phyloP scores from a whole-genome alignment of 208 protist genomes.

The Acanthamoeba triangularis region DNA sequence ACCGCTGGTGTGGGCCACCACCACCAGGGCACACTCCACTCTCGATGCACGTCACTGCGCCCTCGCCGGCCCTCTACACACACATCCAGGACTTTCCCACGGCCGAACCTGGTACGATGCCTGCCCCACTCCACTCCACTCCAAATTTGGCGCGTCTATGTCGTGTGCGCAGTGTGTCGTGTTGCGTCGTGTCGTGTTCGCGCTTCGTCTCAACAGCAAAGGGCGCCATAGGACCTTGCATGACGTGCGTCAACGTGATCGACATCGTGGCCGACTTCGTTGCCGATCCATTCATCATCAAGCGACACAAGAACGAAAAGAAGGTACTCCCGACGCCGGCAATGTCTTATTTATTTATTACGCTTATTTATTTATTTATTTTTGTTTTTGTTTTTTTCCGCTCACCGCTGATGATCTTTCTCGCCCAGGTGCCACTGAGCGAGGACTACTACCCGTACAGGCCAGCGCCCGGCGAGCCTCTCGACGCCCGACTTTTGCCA shows the following conservation, averaged over 20 bases:
- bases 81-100: slow-evolving; percentile 19
- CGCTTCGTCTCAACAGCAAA: too few relatives aligned
- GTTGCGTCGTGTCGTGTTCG: too few relatives aligned
- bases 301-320: slow-evolving; percentile 1
- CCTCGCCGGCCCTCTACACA: background rate
- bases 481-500: background rate
- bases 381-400: background rate
- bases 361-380: too few relatives aligned
- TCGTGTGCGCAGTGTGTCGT: background rate
- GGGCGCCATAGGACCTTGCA: background rate
- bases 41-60: slow-evolving; percentile 14
- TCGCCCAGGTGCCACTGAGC: background rate
- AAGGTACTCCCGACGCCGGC: background rate
- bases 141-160: too few relatives aligned
- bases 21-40: background rate
- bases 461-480: background rate
- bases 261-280: slow-evolving; percentile 30
- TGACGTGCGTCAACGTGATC: slow-evolving; percentile 55
- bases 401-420: background rate
- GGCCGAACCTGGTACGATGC: background rate
- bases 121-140: too few relatives aligned
- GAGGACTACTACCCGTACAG: background rate
- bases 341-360: background rate
- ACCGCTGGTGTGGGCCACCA: background rate
- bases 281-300: slow-evolving; percentile 54